Percentiles rank a stretch among this genome's conserved stretches.
These are phyloP conservation scores for Lenzites betulinus DNA, from an alignment of 768 basidiomycete genomes.

Conservation along the genomic window DNA sequence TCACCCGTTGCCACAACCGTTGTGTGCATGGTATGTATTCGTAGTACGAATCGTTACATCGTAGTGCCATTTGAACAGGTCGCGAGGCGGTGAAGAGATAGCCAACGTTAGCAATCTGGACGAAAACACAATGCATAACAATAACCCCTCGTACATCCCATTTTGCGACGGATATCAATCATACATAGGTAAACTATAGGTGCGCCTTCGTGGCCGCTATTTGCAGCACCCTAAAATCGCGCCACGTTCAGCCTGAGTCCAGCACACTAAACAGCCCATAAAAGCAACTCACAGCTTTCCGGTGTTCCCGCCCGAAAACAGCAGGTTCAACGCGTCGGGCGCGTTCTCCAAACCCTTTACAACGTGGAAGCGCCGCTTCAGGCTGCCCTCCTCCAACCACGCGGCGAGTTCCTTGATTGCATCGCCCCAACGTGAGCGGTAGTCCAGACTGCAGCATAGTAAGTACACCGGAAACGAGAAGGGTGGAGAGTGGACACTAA, in stretches of 20 bases:
- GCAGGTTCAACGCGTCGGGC: constrained; percentile 64
- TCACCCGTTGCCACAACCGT: no score
- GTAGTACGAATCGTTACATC: no score
- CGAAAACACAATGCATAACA: no score
- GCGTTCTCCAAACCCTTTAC: constrained; percentile 76
- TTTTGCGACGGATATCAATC: background rate
- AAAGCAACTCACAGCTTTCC: constrained; percentile 62
- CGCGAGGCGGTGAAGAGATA: no score
- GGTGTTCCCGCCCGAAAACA: constrained; percentile 76
- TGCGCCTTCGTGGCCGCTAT: constrained; percentile 14
- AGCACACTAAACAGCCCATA: background rate
- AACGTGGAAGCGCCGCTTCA: constrained; percentile 81
- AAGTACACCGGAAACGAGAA: no score
- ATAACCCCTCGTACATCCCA: background rate
- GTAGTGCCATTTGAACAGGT: no score
- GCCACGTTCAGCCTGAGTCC: no score
- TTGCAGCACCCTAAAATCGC: constrained; percentile 28
- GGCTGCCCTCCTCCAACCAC: constrained; percentile 64
- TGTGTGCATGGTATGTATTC: no score
- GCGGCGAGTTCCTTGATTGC: constrained; percentile 59
- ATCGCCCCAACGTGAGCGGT: constrained; percentile 55
- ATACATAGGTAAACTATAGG: no score
- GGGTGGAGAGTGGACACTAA: constrained; percentile 35
- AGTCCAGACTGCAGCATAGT: constrained; percentile 63
- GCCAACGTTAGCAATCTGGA: no score